Evolutionary conservation across 345 rosid genomes (phyloP).

Genomic region (Pelargonium nanum): DNA sequence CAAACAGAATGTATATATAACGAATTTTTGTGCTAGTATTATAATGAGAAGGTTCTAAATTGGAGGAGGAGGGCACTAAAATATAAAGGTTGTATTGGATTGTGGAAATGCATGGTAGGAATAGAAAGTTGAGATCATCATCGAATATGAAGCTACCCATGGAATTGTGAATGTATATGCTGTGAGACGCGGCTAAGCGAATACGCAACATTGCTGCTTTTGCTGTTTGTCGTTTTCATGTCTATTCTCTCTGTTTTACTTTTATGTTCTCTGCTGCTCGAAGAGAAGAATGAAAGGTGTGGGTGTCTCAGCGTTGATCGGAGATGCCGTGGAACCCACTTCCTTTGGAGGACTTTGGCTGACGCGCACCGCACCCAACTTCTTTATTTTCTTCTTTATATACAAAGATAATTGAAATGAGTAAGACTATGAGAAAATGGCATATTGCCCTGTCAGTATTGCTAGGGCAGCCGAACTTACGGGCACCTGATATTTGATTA

Average conservation of each 20-base stretch:
- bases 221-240: not conserved
- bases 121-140: too few species aligned
- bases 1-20: too few species aligned
- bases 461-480: not conserved
- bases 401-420: too few species aligned
- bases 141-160: too few species aligned
- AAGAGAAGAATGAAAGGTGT: not conserved
- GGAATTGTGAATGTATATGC: slow-evolving; percentile 6
- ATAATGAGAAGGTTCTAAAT: too few species aligned
- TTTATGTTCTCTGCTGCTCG: too few species aligned
- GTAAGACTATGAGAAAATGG: not conserved
- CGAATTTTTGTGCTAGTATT: too few species aligned
- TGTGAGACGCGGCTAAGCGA: slow-evolving; percentile 31
- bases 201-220: not conserved
- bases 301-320: slow-evolving; percentile 7
- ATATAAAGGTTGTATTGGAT: too few species aligned
- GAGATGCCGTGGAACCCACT: slow-evolving; percentile 63
- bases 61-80: too few species aligned
- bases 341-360: slow-evolving; percentile 47
- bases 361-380: slow-evolving; percentile 52
- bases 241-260: not conserved
- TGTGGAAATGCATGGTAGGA: not conserved
- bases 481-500: too few species aligned
- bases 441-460: slow-evolving; percentile 1
- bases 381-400: too few species aligned